Percentiles rank a stretch among this genome's conserved stretches.
phyloP scores from a whole-genome alignment of 306 rosid species.

The Morella rubra region DNA sequence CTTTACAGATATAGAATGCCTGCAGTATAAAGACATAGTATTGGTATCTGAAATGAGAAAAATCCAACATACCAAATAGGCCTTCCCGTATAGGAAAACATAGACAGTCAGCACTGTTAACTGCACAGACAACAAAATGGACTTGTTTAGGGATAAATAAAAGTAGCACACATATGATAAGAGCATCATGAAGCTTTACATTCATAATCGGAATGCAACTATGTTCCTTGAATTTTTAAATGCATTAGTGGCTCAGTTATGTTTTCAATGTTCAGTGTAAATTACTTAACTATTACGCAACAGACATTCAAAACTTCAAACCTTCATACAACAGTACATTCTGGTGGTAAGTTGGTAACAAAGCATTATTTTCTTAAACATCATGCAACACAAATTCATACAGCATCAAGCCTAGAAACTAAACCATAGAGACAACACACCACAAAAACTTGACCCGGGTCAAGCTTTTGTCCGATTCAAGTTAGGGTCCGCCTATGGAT shows the following conservation, averaged over 20 bases:
- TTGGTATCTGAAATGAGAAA: neutral
- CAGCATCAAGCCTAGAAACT: too few relatives aligned
- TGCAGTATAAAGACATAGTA: neutral
- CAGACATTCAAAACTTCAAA: neutral
- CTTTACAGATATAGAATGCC: neutral
- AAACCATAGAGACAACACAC: too few relatives aligned
- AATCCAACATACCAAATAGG: slow-evolving; percentile 69
- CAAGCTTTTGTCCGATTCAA: too few relatives aligned
- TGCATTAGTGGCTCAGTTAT: neutral
- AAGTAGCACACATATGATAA: neutral
- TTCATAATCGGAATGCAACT: neutral
- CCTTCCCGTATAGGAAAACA: slow-evolving; percentile 79
- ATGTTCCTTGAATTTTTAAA: neutral
- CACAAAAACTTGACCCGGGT: too few relatives aligned
- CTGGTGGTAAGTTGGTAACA: too few relatives aligned
- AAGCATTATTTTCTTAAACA: neutral
- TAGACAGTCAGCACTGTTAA: slow-evolving; percentile 85
- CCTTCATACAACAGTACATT: neutral
- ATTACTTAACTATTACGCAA: too few relatives aligned
- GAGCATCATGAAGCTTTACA: neutral
- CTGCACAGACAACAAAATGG: slow-evolving; percentile 50
- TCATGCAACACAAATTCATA: too few relatives aligned
- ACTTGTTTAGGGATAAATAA: slow-evolving; percentile 26
- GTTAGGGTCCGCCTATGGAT: too few relatives aligned
- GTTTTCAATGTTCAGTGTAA: neutral